Evolutionary conservation across 2,329 filamentous ascomycete genomes (phyloP).

Genomic region (Aspergillus sp.): DNA sequence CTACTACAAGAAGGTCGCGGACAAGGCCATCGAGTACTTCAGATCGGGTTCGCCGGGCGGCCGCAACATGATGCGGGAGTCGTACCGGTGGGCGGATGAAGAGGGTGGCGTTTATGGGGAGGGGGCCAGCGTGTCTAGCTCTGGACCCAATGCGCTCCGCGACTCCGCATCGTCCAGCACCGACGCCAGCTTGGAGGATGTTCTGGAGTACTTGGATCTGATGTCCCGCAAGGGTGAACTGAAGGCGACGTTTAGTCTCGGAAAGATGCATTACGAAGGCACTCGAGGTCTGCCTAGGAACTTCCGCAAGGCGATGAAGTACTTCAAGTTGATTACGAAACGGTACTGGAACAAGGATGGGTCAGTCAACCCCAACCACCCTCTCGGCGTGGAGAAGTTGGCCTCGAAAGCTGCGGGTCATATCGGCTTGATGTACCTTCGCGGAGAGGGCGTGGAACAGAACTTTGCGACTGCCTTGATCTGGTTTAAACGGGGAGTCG

Average conservation of each 20-base stretch:
- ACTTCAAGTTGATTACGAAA: conserved; percentile 76
- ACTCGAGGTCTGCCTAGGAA: conserved; percentile 72
- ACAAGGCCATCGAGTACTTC: conserved; percentile 87
- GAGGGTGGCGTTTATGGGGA: conserved; percentile 91
- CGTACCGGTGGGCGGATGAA: conserved; percentile 85
- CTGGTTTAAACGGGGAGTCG: conserved; percentile 80
- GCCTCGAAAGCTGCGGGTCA: conserved; percentile 83
- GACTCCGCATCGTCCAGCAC: conserved; percentile 72
- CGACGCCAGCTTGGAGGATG: conserved; percentile 84
- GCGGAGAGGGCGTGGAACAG: conserved; percentile 79
- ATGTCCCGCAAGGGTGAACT: conserved; percentile 87
- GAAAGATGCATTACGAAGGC: conserved; percentile 84
- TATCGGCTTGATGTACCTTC: conserved; percentile 83
- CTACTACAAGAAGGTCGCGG: conserved; percentile 90
- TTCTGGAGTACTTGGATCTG: conserved; percentile 89
- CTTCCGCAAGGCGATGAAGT: conserved; percentile 69
- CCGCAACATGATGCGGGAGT: conserved; percentile 70
- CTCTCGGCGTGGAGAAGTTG: conserved; percentile 69
- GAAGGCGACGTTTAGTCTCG: conserved; percentile 81
- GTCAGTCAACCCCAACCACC: conserved; percentile 67
- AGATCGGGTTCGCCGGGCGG: conserved; percentile 88
- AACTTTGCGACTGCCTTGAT: conserved; percentile 71
- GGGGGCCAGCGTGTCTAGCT: conserved; percentile 85
- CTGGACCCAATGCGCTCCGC: conserved; percentile 76
- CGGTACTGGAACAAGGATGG: conserved; percentile 81